Conservation (phyloP, 257 asterid species). For the Datura wrightii region DNA sequence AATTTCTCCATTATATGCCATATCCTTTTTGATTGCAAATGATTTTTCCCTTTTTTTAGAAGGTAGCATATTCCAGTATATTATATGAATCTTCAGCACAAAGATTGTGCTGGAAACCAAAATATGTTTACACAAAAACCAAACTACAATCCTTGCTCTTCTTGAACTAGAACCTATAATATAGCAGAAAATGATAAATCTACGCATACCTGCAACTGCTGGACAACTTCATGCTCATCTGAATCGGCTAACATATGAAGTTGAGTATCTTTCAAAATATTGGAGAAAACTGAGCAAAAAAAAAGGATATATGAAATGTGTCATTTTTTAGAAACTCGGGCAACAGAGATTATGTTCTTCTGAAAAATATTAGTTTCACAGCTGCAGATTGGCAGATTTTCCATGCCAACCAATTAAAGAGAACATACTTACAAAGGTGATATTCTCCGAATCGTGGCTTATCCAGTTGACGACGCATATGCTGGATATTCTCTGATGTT, state of each 20-base stretch:
- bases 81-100: neutral
- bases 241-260: constrained; percentile 95
- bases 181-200: constrained; percentile 4
- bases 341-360: neutral
- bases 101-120: constrained; percentile 10
- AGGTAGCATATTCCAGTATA: neutral
- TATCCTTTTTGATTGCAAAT: neutral
- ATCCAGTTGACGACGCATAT: constrained; percentile 80
- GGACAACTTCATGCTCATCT: constrained; percentile 92
- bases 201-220: constrained; percentile 85
- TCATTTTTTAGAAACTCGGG: neutral
- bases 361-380: neutral
- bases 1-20: neutral
- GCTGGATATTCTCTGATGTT: constrained; percentile 80
- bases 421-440: constrained; percentile 79
- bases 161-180: neutral
- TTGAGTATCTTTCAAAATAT: constrained; percentile 91
- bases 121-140: neutral
- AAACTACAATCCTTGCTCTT: constrained; percentile 9
- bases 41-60: neutral
- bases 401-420: constrained; percentile 13
- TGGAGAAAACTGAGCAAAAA: constrained; percentile 80
- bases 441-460: constrained; percentile 97
- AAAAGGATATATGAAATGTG: constrained; percentile 14
- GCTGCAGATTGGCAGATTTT: neutral